phyloP scores from a whole-genome alignment of 2,329 filamentous ascomycete genomes.

The Xylaria hypoxylon region DNA sequence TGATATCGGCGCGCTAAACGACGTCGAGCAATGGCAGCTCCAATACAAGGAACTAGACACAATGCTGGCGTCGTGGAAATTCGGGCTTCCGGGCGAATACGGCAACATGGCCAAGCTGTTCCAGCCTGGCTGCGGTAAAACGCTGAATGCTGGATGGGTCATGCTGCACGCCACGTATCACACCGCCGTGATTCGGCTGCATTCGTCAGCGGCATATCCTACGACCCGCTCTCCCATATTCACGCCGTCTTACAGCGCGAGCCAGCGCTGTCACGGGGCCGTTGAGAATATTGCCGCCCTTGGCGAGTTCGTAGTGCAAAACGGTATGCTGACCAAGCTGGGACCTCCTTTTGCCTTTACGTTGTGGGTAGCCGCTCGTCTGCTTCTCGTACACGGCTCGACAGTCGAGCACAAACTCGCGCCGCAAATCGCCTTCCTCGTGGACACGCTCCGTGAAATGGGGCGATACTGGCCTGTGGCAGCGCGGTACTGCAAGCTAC shows the following conservation, averaged over 20 bases:
- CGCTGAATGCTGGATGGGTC: conserved; percentile 84
- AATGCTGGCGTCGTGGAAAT: conserved; percentile 84
- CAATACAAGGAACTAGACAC: conserved; percentile 88
- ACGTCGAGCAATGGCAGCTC: conserved; percentile 90
- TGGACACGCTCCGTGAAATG: conserved; percentile 83
- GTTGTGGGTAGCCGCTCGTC: conserved; percentile 88
- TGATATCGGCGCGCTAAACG: conserved; percentile 83
- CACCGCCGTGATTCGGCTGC: conserved; percentile 87
- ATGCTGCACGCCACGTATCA: conserved; percentile 93
- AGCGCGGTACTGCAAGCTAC: conserved; percentile 80
- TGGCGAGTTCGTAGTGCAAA: conserved; percentile 80
- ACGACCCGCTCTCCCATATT: conserved; percentile 90
- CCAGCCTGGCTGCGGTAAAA: conserved; percentile 74
- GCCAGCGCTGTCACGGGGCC: conserved; percentile 83
- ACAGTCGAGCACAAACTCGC: conserved; percentile 88
- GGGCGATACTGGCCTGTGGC: conserved; percentile 88
- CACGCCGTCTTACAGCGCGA: conserved; percentile 86
- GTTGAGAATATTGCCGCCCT: conserved; percentile 85
- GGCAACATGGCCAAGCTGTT: conserved; percentile 85
- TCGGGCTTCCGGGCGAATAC: conserved; percentile 83
- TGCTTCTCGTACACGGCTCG: conserved; percentile 89
- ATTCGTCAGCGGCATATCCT: conserved; percentile 92
- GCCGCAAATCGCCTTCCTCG: conserved; percentile 82
- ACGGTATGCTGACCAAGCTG: conserved; percentile 80
- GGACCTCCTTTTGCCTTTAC: conserved; percentile 93